These are phyloP conservation scores for Mycena galopus DNA, from an alignment of 768 basidiomycete species.

Conservation along the genomic window DNA sequence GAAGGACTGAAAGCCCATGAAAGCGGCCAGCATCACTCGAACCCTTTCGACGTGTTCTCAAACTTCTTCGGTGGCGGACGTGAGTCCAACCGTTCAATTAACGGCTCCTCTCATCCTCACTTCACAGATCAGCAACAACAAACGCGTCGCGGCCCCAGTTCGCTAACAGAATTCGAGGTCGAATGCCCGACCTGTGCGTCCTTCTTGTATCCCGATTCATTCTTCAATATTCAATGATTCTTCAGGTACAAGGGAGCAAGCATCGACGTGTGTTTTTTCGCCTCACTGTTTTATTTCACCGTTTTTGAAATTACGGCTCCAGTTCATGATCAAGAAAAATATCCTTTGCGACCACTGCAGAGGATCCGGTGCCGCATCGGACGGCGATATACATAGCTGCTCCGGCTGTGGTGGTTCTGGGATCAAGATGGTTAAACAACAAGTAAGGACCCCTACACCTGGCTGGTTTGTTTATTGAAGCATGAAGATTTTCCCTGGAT, in stretches of 20 bases:
- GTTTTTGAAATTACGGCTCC: constrained; percentile 22
- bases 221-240: constrained; percentile 21
- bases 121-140: constrained; percentile 67
- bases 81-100: constrained; percentile 50
- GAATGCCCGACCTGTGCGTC: constrained; percentile 84
- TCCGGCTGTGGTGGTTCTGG: constrained; percentile 87
- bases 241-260: constrained; percentile 85
- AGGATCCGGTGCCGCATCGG: constrained; percentile 93
- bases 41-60: constrained; percentile 96
- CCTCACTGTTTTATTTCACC: constrained; percentile 38
- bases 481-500: constrained; percentile 89
- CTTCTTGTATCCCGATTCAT: neutral
- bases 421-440: constrained; percentile 88
- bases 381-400: constrained; percentile 90
- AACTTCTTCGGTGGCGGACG: constrained; percentile 91
- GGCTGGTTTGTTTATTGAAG: neutral
- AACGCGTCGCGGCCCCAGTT: constrained; percentile 80
- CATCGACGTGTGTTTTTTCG: constrained; percentile 73
- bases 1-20: constrained; percentile 95
- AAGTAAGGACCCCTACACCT: constrained; percentile 51
- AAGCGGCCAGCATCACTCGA: constrained; percentile 83
- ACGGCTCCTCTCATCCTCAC: neutral
- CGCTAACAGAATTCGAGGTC: constrained; percentile 87
- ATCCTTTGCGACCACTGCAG: constrained; percentile 97
- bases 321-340: constrained; percentile 95